Conservation (phyloP, 2,329 filamentous ascomycete genomes). For the Neofusicoccum parvum region DNA sequence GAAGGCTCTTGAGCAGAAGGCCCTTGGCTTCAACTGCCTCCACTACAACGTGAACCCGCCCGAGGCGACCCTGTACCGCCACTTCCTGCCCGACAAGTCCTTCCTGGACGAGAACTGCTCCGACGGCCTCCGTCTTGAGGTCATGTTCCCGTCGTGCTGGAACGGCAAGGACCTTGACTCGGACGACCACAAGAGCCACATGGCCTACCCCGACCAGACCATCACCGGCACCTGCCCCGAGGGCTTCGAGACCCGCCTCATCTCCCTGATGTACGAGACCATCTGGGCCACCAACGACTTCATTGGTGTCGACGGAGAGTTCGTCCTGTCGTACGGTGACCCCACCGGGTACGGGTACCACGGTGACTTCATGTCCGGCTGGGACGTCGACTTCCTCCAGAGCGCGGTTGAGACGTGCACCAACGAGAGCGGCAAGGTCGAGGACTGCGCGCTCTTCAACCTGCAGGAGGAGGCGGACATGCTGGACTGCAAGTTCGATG, state of each 20-base stretch:
- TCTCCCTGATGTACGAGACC: conserved; percentile 63
- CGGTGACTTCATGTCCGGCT: conserved; percentile 72
- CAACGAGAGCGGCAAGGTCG: conserved; percentile 66
- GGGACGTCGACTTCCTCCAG: conserved; percentile 68
- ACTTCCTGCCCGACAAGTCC: conserved; percentile 76
- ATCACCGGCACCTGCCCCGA: conserved; percentile 58
- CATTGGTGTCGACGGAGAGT: conserved; percentile 56
- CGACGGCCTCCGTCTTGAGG: conserved; percentile 73
- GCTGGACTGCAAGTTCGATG: conserved; percentile 62
- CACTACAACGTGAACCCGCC: conserved; percentile 66
- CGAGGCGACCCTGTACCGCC: conserved; percentile 78
- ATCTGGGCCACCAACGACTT: conserved; percentile 58
- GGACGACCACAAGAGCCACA: conserved; percentile 65
- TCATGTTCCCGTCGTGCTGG: conserved; percentile 78
- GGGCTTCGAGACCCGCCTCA: conserved; percentile 57
- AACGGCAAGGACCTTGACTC: conserved; percentile 63
- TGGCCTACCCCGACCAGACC: conserved; percentile 60
- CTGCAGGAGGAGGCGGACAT: conserved; percentile 62
- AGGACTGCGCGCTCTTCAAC: conserved; percentile 75
- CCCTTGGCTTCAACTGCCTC: conserved; percentile 92
- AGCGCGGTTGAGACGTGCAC: conserved; percentile 74
- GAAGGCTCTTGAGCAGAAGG: conserved; percentile 72
- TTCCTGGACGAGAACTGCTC: conserved; percentile 79
- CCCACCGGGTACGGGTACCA: conserved; percentile 73
- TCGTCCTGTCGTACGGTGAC: conserved; percentile 71